Base-by-base conservation (phyloP, 2,329 filamentous ascomycete species). In the Tolypocladium nubicola region DNA sequence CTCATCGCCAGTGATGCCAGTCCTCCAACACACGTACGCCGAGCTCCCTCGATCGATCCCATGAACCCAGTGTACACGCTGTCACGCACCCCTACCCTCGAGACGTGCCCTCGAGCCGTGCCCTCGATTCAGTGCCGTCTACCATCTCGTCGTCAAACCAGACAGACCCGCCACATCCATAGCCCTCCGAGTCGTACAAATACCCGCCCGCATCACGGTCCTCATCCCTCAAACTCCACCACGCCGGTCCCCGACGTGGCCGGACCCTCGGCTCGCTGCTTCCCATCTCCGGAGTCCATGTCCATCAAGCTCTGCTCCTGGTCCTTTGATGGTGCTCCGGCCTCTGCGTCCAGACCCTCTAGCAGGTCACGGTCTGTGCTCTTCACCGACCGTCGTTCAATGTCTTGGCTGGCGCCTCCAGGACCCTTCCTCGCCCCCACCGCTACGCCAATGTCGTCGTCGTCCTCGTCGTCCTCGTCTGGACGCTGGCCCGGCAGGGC, bases 311-410 rank as follows among this genome's bases (percentile, higher is more conserved):
- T 68, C 53, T 65, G 64, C n/a, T 67, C 70, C 49, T 67, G 64
- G 7, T 66, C 62, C 55, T 70, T 74, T 2, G 62, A 61, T 33
- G 62, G 65, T 33, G 73, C 81, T 14, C 81, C 81, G 1, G 87
- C 85, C 62, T 84, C 83, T 2, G 85, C 88, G 67, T 93, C 89
- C 2, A 86, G 86, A 0, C 87, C 89, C 63, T 88, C 86, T 16
- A 92, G 72, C 16, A 92, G 71, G 68, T 90, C 88, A 56, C 84
- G 76, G 69, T 91, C 87, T 53, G 82, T 80, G 56, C 83, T 85
- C 61, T 82, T 78, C 23, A 88, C 85, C 55, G 83, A 83, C 59
- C 85, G 77, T 30, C 82, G 76, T 65, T 87, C 85, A 1, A 80
- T 73, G 60, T 87, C 84, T 8, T 78, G 77, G 49, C 76, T 74